Evolutionary conservation across 192 early-diverging fungal species (phyloP).

Genomic region (Entomortierella beljakovae): DNA sequence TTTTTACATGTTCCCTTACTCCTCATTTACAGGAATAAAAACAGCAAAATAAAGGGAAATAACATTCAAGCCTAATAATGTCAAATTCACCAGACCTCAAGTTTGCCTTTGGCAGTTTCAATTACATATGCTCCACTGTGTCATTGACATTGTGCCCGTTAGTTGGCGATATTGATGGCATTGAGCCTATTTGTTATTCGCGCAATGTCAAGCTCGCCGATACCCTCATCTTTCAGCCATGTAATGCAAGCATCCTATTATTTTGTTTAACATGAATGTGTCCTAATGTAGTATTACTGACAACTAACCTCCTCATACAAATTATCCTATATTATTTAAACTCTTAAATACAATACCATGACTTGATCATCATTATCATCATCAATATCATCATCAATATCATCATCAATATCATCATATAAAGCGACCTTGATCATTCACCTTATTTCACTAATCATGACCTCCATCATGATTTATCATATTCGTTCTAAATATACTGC

Average conservation of each 20-base stretch:
- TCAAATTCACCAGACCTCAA: slow-evolving; percentile 24
- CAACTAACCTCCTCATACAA: no score
- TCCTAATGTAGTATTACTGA: no score
- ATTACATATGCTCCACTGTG: slow-evolving; percentile 88
- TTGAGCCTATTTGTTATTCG: slow-evolving; percentile 92
- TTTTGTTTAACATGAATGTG: not conserved
- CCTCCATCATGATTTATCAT: slow-evolving; percentile 98
- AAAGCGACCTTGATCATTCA: slow-evolving; percentile 93
- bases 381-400: not conserved
- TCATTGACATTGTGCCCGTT: slow-evolving; percentile 91
- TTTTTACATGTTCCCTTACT: no score
- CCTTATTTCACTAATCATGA: slow-evolving; percentile 94
- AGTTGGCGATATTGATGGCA: slow-evolving; percentile 76
- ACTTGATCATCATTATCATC: no score
- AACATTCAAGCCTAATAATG: no score
- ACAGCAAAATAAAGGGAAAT: no score
- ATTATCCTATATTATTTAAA: no score
- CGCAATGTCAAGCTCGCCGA: slow-evolving; percentile 90
- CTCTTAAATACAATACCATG: no score
- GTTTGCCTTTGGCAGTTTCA: slow-evolving; percentile 71
- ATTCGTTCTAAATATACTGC: slow-evolving; percentile 98
- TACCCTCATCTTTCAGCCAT: slow-evolving; percentile 91
- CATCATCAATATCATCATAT: not conserved
- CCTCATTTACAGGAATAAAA: no score
- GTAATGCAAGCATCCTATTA: slow-evolving; percentile 31